Base-by-base conservation (phyloP, 306 rosid genomes). In the Cicer pinnatifidum region DNA sequence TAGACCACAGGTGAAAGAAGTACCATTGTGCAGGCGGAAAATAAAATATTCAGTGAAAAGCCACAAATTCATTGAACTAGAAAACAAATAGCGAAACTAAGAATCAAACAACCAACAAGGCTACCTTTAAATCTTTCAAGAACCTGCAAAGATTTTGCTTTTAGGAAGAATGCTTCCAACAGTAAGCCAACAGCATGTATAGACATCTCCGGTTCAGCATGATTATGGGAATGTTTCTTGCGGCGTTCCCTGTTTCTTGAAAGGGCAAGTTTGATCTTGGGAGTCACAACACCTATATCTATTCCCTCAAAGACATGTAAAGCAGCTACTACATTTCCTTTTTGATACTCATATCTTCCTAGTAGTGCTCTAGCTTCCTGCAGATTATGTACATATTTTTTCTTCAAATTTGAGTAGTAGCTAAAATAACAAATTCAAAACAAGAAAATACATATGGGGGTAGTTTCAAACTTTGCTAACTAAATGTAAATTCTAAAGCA, bases 281-380 rank as follows among this genome's bases (percentile, higher is more conserved):
- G 86, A 72, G 89, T 84, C 71, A 87, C 84, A 20, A 82, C 80
- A 77, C 78, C 75, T 41, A 86, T 81, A 78, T 95, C 93, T 69
- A 95, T 91, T 69, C 92, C 97, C 81, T 86, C 97, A 84, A 95
- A 92, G 72, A 95, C 96, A 81, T 86, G 90, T 61, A 91, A 80
- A 33, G 99, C 99, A 47, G 95, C 89, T 82, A 87, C 93, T 61
- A 87, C 63, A 73, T 95, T 95, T 84, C 99, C 99, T 79, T 95
- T 95, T 76, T 89, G 96, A 83, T 90, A 95, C 78, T 95, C 97
- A 63, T 86, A 87, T 84, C 95, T 87, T 69, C 99, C 99, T 73
- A 95, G 83, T 72, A 89, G 75, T 35, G 97, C 97, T 84, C 97
- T 88, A 77, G 97, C 97, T 87, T 91, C 99, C 99, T 90, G 89